A percentile compares a stretch with the other conserved stretches of the same genome.
Conservation (phyloP, 306 rosid genomes). For the Vachellia collinsii region DNA sequence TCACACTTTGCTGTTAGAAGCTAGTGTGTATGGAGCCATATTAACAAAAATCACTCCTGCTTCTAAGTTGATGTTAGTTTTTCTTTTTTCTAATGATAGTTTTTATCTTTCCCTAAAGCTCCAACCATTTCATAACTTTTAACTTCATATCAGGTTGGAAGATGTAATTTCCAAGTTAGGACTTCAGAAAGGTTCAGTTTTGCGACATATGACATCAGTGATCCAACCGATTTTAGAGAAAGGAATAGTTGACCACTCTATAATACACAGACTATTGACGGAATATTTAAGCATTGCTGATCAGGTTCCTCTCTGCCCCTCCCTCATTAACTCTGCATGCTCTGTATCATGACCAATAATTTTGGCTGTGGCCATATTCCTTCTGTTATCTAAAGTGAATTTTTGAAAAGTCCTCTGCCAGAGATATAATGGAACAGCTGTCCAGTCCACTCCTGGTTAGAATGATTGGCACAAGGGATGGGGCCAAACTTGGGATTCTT, state of each 20-base stretch:
- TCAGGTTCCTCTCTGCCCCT: conserved; percentile 53
- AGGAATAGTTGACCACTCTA: conserved; percentile 95
- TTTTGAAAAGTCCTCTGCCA: conserved; percentile 72
- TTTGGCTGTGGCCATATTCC: conserved; percentile 22
- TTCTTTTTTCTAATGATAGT: conserved; percentile 31
- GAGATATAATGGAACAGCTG: conserved; percentile 79
- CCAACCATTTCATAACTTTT: conserved; percentile 18
- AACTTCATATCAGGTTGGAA: conserved; percentile 57
- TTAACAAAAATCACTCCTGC: not conserved
- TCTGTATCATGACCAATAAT: conserved; percentile 23
- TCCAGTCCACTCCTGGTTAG: conserved; percentile 80
- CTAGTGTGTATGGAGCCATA: not conserved
- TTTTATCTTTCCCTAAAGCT: conserved; percentile 1
- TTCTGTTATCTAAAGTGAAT: conserved; percentile 47
- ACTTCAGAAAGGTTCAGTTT: conserved; percentile 78
- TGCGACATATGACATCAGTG: conserved; percentile 74
- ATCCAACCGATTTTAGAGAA: conserved; percentile 95
- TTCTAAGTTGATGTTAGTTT: conserved; percentile 8
- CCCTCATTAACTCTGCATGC: conserved; percentile 14
- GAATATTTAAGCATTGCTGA: conserved; percentile 87
- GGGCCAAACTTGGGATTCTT: conserved; percentile 78
- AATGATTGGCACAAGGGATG: conserved; percentile 86
- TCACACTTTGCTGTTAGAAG: conserved; percentile 7
- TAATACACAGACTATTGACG: conserved; percentile 73
- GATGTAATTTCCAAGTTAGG: conserved; percentile 79